These are phyloP conservation scores for Phytophthora sojae DNA, from an alignment of 352 stramenopile species.

Conservation along the genomic window DNA sequence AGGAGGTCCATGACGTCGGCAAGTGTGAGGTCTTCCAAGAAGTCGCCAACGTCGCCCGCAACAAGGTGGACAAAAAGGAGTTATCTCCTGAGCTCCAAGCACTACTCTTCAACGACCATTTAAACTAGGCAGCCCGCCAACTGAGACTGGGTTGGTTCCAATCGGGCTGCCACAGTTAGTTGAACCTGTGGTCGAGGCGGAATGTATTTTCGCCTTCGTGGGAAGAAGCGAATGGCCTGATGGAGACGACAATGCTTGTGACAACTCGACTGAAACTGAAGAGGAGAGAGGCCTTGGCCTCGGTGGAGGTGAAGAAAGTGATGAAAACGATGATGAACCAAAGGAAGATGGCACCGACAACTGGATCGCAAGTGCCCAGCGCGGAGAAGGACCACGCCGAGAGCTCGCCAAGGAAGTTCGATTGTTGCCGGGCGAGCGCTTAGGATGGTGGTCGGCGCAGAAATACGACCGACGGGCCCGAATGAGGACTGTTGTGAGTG, in stretches of 20 bases:
- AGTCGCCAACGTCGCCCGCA: neutral
- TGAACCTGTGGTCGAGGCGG: neutral
- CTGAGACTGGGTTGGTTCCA: slow-evolving; percentile 7
- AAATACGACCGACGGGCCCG: neutral
- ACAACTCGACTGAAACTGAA: neutral
- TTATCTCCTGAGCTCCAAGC: neutral
- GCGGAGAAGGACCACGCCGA: neutral
- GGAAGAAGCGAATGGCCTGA: neutral
- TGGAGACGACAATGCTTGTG: neutral
- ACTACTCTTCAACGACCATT: neutral
- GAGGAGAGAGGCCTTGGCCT: neutral
- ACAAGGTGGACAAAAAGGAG: slow-evolving; percentile 4
- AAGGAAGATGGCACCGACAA: neutral
- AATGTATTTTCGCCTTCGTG: neutral
- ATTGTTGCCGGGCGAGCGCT: neutral
- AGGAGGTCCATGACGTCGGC: neutral
- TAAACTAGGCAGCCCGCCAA: slow-evolving; percentile 5
- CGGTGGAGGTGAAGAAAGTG: neutral
- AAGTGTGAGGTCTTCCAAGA: slow-evolving; percentile 2
- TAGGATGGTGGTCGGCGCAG: neutral
- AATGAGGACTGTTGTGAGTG: neutral
- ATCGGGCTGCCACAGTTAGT: slow-evolving; percentile 17
- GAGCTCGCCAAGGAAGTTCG: neutral
- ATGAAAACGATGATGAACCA: neutral
- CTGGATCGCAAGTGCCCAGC: neutral